Percentiles rank a stretch among this genome's conserved stretches.
Evolutionary conservation across 1,284 basidiomycete genomes (phyloP).

Genomic region (Veloporphyrellus conicus): DNA sequence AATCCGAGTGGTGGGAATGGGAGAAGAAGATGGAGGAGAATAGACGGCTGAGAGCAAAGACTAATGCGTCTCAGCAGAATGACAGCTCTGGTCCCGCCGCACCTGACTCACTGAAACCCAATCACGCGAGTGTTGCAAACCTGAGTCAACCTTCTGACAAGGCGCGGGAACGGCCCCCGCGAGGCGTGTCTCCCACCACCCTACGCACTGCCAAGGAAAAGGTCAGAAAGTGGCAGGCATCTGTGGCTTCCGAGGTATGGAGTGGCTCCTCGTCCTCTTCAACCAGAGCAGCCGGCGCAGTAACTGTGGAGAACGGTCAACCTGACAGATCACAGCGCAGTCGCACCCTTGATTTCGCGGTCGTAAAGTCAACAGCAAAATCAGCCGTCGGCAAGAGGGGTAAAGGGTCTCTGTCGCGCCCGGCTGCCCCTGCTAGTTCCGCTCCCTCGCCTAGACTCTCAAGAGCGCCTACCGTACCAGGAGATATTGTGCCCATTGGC

Average conservation of each 20-base stretch:
- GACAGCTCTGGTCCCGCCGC: conserved; percentile 1
- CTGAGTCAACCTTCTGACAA: neutral
- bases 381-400: conserved; percentile 15
- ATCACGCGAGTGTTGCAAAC: conserved; percentile 1
- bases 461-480: conserved; percentile 1
- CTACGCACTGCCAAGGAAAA: conserved; percentile 30
- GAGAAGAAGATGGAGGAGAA: conserved; percentile 27
- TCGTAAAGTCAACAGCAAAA: conserved; percentile 28
- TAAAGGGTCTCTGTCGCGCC: conserved; percentile 9
- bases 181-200: conserved; percentile 17
- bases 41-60: conserved; percentile 18
- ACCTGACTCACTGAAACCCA: conserved; percentile 8
- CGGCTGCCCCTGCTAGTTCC: conserved; percentile 4
- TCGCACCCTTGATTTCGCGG: conserved; percentile 29
- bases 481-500: neutral
- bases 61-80: conserved; percentile 16
- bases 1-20: conserved; percentile 34
- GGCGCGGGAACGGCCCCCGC: conserved; percentile 1
- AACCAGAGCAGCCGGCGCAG: neutral
- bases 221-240: conserved; percentile 30
- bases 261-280: conserved; percentile 3
- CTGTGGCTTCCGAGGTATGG: conserved; percentile 15
- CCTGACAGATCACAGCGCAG: conserved; percentile 8
- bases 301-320: conserved; percentile 4
- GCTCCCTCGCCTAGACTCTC: conserved; percentile 4